Conservation (phyloP, 352 stramenopile genomes). For the Globisporangium mamillatum region DNA sequence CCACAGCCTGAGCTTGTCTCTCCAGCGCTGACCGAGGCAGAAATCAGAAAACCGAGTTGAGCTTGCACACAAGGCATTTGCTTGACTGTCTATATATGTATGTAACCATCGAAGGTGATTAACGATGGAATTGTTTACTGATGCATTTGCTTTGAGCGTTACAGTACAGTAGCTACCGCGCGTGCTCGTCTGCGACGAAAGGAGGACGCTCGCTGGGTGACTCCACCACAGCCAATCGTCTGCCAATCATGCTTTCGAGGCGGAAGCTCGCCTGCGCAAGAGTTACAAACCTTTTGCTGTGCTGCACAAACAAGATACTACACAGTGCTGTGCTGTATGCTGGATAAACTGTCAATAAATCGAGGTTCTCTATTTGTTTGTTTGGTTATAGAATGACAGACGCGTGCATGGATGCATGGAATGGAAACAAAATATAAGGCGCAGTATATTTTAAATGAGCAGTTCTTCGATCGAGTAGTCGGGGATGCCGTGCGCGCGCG, state of each 20-base stretch:
- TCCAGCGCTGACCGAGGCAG: neutral
- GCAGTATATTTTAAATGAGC: conserved; percentile 39
- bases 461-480: conserved; percentile 83
- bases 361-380: conserved; percentile 2
- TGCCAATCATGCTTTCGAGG: neutral
- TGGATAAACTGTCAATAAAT: neutral
- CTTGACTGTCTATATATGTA: neutral
- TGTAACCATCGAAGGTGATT: neutral
- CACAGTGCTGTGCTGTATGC: neutral
- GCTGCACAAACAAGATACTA: neutral
- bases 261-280: neutral
- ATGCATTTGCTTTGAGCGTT: neutral
- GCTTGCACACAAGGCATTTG: neutral
- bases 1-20: neutral
- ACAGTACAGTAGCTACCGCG: neutral
- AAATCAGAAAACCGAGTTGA: neutral
- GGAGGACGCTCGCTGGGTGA: neutral
- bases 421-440: conserved; percentile 2
- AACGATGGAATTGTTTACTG: neutral
- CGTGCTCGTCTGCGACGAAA: neutral
- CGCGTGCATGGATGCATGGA: neutral
- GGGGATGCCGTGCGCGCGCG: conserved; percentile 53
- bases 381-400: neutral
- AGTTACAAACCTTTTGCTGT: neutral
- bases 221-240: neutral